These are phyloP conservation scores for Aspergillus niger DNA, from an alignment of 2,329 filamentous ascomycete genomes.

Conservation along the genomic window DNA sequence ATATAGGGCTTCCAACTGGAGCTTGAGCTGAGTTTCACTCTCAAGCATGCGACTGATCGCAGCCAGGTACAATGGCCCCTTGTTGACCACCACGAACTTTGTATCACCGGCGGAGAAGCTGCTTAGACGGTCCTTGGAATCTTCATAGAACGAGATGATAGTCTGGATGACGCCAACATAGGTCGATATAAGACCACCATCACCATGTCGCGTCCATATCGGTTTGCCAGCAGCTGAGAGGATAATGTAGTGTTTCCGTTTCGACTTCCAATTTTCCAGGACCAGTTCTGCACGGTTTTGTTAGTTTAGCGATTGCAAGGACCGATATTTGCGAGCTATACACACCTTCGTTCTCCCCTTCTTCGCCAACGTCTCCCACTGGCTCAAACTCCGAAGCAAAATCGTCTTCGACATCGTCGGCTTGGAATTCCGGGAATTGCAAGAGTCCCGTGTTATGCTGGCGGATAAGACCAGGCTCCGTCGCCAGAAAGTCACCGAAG, in stretches of 20 bases:
- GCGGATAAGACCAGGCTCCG: constrained; percentile 42
- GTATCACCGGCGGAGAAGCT: constrained; percentile 85
- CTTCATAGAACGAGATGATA: constrained; percentile 95
- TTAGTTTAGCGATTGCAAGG: constrained; percentile 15
- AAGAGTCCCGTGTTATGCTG: constrained; percentile 37
- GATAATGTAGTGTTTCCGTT: constrained; percentile 96
- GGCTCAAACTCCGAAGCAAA: constrained; percentile 77
- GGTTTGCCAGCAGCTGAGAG: constrained; percentile 95
- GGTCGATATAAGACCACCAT: constrained; percentile 83
- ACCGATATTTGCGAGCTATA: neutral
- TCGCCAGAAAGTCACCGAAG: constrained; percentile 67
- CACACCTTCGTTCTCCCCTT: constrained; percentile 60
- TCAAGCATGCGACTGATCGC: constrained; percentile 92
- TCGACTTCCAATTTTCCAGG: constrained; percentile 79
- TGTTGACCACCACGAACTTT: constrained; percentile 80
- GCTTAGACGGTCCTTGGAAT: constrained; percentile 71
- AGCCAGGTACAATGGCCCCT: constrained; percentile 87
- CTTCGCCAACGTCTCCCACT: constrained; percentile 61
- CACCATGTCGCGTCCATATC: constrained; percentile 93
- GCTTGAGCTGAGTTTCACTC: constrained; percentile 81
- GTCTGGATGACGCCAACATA: constrained; percentile 96
- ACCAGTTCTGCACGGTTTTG: constrained; percentile 42
- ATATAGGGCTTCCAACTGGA: constrained; percentile 89
- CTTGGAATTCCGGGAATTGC: constrained; percentile 37
- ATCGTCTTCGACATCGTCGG: constrained; percentile 60